Evolutionary conservation across 1,284 basidiomycete genomes (phyloP).

Genomic region (Trichosporon ovoides): DNA sequence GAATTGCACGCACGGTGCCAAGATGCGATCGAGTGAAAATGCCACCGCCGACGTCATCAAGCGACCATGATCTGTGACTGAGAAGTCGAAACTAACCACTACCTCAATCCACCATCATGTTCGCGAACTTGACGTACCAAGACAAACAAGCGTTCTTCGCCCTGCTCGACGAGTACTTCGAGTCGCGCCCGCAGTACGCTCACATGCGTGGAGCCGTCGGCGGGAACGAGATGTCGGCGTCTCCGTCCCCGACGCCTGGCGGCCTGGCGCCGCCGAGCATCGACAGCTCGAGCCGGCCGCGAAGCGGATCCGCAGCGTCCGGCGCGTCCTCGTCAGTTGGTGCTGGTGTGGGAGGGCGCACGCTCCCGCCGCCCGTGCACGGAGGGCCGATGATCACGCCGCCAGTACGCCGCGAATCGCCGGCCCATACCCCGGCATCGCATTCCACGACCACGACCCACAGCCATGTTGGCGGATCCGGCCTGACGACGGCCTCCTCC

Average conservation of each 20-base stretch:
- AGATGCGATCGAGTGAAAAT: neutral
- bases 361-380: slow-evolving; percentile 1
- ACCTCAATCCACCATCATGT: slow-evolving; percentile 18
- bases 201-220: neutral
- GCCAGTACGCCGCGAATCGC: neutral
- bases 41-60: slow-evolving; percentile 3
- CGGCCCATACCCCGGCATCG: neutral
- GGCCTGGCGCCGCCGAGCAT: slow-evolving; percentile 1
- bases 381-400: neutral
- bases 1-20: neutral
- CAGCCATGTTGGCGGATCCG: neutral
- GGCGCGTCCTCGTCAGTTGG: neutral
- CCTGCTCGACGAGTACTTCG: slow-evolving; percentile 47
- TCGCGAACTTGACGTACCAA: slow-evolving; percentile 28
- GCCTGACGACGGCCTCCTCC: neutral
- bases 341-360: neutral
- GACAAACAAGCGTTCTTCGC: slow-evolving; percentile 43
- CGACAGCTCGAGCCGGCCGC: neutral
- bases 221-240: neutral
- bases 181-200: slow-evolving; percentile 36
- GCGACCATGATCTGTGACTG: too few species aligned
- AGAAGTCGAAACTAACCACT: neutral
- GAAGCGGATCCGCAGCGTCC: neutral
- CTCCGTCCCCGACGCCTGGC: neutral
- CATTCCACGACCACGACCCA: neutral